Evolutionary conservation across 441 rosid species (phyloP).

Genomic region (Jatropha multifida): DNA sequence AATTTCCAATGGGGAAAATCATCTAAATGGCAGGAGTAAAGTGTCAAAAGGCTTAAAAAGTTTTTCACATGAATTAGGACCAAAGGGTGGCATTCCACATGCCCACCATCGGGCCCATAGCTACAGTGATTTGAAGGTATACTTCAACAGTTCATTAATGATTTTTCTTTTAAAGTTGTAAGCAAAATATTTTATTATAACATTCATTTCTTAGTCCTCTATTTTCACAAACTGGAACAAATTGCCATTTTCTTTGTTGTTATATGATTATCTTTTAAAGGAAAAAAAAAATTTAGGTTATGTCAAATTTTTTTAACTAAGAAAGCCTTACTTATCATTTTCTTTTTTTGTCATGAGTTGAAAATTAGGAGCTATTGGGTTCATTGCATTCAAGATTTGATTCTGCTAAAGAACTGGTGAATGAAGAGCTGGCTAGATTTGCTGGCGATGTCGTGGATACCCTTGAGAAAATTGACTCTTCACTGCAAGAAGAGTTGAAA

Average conservation of each 20-base stretch:
- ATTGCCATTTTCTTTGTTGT: neutral
- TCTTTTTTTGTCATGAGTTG: constrained; percentile 19
- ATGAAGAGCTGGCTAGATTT: constrained; percentile 58
- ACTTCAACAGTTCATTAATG: neutral
- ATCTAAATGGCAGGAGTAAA: constrained; percentile 34
- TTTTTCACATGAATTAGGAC: constrained; percentile 79
- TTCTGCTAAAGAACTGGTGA: constrained; percentile 67
- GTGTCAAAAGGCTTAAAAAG: constrained; percentile 60
- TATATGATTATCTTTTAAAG: neutral
- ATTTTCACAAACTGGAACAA: neutral
- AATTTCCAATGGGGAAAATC: constrained; percentile 23
- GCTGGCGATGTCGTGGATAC: constrained; percentile 52
- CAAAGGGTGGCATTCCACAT: constrained; percentile 60
- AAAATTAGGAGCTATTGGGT: constrained; percentile 64
- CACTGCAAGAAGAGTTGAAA: constrained; percentile 49
- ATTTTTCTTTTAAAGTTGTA: constrained; percentile 3
- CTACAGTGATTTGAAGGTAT: constrained; percentile 68
- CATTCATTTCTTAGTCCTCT: neutral
- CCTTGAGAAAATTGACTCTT: constrained; percentile 53
- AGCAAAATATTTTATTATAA: neutral
- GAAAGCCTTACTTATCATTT: constrained; percentile 5
- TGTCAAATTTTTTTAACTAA: constrained; percentile 7
- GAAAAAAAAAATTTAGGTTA: neutral
- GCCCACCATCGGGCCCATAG: constrained; percentile 62
- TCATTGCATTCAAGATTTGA: constrained; percentile 73